phyloP scores from a whole-genome alignment of 352 stramenopile species.

The Phytophthora citricola region DNA sequence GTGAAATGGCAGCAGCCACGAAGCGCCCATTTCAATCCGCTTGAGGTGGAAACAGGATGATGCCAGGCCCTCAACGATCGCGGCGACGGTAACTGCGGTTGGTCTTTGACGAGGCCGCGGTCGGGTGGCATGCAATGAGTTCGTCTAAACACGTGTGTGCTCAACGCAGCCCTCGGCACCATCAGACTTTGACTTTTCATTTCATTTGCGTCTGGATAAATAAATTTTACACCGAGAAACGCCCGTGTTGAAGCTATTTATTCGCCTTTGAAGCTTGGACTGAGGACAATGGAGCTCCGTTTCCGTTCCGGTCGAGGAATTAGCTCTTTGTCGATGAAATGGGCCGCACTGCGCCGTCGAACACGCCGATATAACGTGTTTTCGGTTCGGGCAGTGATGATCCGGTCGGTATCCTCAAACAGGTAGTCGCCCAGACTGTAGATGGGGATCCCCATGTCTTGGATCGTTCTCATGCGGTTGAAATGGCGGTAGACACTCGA shows the following conservation, averaged over 20 bases:
- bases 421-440: conserved; percentile 69
- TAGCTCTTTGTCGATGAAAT: conserved; percentile 69
- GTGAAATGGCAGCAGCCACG: conserved; percentile 38
- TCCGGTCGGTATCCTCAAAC: conserved; percentile 53
- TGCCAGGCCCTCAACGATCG: conserved; percentile 23
- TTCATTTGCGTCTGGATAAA: conserved; percentile 66
- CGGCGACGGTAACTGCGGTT: conserved; percentile 33
- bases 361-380: conserved; percentile 61
- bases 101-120: conserved; percentile 35
- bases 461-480: conserved; percentile 61
- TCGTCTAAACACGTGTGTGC: conserved; percentile 26
- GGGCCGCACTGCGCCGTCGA: conserved; percentile 53
- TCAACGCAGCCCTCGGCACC: conserved; percentile 32
- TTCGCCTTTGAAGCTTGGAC: conserved; percentile 13
- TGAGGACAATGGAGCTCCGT: conserved; percentile 23
- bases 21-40: conserved; percentile 33
- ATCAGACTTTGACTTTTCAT: conserved; percentile 62
- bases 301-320: conserved; percentile 47
- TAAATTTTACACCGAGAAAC: conserved; percentile 48
- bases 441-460: conserved; percentile 80
- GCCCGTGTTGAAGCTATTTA: conserved; percentile 4
- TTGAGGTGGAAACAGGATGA: conserved; percentile 40
- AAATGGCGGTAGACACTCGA: conserved; percentile 84
- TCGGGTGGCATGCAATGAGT: conserved; percentile 27
- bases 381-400: conserved; percentile 56